These are phyloP conservation scores for Lepidopterella palustris DNA, from an alignment of 495 filamentous ascomycete genomes.

Conservation along the genomic window DNA sequence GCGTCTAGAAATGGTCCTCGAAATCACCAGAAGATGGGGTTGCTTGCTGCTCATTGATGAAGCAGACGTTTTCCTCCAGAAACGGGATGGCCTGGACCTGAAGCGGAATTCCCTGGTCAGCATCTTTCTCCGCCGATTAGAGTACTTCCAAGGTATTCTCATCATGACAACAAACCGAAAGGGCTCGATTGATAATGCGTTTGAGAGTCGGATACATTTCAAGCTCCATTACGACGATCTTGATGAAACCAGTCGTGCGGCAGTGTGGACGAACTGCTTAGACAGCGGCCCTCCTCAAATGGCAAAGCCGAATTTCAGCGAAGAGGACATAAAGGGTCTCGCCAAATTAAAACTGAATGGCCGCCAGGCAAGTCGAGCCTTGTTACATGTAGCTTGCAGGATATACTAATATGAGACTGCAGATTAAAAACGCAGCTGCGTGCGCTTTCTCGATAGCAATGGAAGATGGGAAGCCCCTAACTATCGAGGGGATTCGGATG, in stretches of 20 bases:
- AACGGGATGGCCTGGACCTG: conserved; percentile 13
- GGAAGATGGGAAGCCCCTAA: neutral
- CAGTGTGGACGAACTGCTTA: conserved; percentile 18
- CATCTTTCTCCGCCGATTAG: conserved; percentile 17
- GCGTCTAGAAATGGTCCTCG: conserved; percentile 9
- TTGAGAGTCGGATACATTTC: conserved; percentile 20
- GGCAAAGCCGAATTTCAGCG: neutral
- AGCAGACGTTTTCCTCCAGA: conserved; percentile 19
- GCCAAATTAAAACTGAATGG: conserved; percentile 19
- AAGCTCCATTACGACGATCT: conserved; percentile 13
- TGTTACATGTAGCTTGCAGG: neutral
- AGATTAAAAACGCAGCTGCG: neutral
- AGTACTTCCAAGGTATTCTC: conserved; percentile 25
- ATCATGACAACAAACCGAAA: conserved; percentile 26
- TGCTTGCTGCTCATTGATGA: conserved; percentile 18
- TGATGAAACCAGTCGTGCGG: conserved; percentile 1
- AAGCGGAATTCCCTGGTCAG: conserved; percentile 18
- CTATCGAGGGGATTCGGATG: neutral
- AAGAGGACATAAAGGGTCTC: conserved; percentile 15
- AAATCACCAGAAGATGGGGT: conserved; percentile 16
- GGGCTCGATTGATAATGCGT: conserved; percentile 18
- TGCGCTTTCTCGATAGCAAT: neutral
- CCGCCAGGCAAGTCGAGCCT: conserved; percentile 10
- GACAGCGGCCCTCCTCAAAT: neutral
- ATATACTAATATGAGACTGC: neutral